These are phyloP conservation scores for Pseudogymnoascus sp. DNA, from an alignment of 2,329 filamentous ascomycete genomes.

Conservation along the genomic window DNA sequence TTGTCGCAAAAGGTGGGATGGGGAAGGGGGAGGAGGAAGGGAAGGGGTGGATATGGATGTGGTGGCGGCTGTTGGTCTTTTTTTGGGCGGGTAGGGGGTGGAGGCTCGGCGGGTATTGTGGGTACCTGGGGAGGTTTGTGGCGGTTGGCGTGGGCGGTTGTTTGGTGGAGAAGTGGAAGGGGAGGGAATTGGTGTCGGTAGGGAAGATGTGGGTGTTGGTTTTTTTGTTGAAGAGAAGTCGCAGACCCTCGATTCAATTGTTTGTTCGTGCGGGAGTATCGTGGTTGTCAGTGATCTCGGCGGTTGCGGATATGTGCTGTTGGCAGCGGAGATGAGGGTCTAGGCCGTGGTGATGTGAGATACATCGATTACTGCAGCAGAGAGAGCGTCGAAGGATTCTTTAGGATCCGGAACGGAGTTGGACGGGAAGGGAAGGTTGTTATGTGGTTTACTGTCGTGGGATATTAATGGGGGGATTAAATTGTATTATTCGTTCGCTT, in stretches of 20 bases:
- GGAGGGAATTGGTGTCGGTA: too few relatives aligned
- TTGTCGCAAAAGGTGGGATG: too few relatives aligned
- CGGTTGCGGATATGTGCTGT: neutral
- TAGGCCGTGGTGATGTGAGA: neutral
- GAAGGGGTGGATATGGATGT: neutral
- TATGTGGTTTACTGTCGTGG: neutral
- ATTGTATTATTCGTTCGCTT: too few relatives aligned
- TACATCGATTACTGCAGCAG: neutral
- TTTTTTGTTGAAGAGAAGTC: neutral
- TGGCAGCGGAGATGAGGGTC: neutral
- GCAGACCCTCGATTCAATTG: neutral
- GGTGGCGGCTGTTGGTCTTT: neutral
- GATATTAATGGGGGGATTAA: neutral
- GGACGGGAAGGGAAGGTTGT: neutral
- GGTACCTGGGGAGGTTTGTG: neutral
- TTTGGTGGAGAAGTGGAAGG: neutral
- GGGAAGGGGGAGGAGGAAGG: too few relatives aligned
- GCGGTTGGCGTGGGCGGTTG: too few relatives aligned
- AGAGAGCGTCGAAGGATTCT: too few relatives aligned
- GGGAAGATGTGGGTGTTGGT: neutral
- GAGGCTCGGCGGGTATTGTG: neutral
- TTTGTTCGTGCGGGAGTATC: neutral
- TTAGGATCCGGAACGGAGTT: neutral
- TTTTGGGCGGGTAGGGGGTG: neutral
- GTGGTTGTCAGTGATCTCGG: neutral